These are phyloP conservation scores for Aspergillus steynii DNA, from an alignment of 495 filamentous ascomycete genomes.

Conservation along the genomic window DNA sequence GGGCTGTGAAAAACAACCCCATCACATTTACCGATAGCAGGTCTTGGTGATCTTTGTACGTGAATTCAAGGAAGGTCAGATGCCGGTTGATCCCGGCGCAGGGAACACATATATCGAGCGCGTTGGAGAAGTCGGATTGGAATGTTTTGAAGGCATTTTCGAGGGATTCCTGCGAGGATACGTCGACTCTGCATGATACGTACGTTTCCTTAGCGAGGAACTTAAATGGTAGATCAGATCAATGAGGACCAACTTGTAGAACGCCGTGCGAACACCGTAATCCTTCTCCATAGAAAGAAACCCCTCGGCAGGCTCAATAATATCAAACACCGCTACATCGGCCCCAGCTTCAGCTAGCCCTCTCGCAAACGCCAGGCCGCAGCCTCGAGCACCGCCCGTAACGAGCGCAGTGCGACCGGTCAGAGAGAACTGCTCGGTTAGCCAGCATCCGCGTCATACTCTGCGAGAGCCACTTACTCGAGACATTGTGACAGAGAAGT, in stretches of 20 bases:
- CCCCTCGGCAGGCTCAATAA: slow-evolving; percentile 29
- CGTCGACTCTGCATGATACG: slow-evolving; percentile 52
- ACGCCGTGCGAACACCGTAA: slow-evolving; percentile 35
- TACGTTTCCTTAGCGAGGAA: slow-evolving; percentile 54
- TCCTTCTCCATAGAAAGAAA: slow-evolving; percentile 36
- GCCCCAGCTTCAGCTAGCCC: slow-evolving; percentile 83
- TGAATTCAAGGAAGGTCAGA: slow-evolving; percentile 40
- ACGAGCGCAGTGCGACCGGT: slow-evolving; percentile 70
- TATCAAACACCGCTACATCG: slow-evolving; percentile 69
- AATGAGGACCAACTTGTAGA: slow-evolving; percentile 53
- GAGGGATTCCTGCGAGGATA: slow-evolving; percentile 60
- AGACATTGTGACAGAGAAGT: slow-evolving; percentile 16
- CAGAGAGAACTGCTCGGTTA: slow-evolving; percentile 36
- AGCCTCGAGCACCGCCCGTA: slow-evolving; percentile 80
- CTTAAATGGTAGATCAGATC: slow-evolving; percentile 50
- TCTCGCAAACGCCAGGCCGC: slow-evolving; percentile 74
- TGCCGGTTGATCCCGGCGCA: slow-evolving; percentile 44
- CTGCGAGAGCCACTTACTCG: slow-evolving; percentile 13
- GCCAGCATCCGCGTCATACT: neutral
- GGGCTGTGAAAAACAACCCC: slow-evolving; percentile 44
- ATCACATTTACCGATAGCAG: slow-evolving; percentile 39
- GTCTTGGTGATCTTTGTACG: slow-evolving; percentile 43
- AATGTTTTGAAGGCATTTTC: slow-evolving; percentile 51
- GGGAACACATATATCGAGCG: slow-evolving; percentile 43
- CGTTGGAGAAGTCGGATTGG: slow-evolving; percentile 39